Evolutionary conservation across 257 asterid species (phyloP), one percentile per base, ranked within the genome.

Genomic region (Nicotiana tabacum): DNA sequence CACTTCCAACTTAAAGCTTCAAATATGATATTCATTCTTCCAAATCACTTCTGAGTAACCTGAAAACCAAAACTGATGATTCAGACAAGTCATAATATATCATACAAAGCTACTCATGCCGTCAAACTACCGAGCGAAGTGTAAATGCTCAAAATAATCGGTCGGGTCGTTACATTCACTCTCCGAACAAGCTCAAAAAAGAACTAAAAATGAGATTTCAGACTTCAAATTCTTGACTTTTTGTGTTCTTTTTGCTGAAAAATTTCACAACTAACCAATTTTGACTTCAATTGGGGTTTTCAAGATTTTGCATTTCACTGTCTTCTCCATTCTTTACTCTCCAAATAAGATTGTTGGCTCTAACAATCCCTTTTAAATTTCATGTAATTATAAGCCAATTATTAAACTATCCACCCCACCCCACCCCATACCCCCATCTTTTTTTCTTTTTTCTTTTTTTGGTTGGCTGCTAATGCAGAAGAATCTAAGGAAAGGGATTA

Each of bases 261-360:
- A 4, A 0, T 37, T 10, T 0, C 7, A 43, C 35, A 69, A 13
- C 43, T n/a, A 39, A 18, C 5, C 77, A 39, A 43, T 4, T 58
- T 43, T 70, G 35, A 39, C 21, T 13, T 46, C 3, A 21, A 21
- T 72, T 69, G 57, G 30, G 9, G 37, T 10, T 35, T 37, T 37
- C 56, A 37, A 69, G 56, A 69, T 69, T 33, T 33, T 15, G 32
- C 91, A 66, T n/a, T 65, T 85, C 35, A 60, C 21, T 32, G 74
- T 39, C 27, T 21, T 13, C 46, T 51, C 65, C 27, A 51, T 77
- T 51, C 24, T 37, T 0, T 51, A 8, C 65, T 0, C 65, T 77
- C 56, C 77, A 69, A 37, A 68, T 16, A 69, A 37, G 77, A 35
- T 69, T 69, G 33, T 37, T 16, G 32, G 56, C 1, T 69, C 9